Evolutionary conservation across 495 filamentous ascomycete genomes (phyloP).

Genomic region (Jackrogersella multiformis): DNA sequence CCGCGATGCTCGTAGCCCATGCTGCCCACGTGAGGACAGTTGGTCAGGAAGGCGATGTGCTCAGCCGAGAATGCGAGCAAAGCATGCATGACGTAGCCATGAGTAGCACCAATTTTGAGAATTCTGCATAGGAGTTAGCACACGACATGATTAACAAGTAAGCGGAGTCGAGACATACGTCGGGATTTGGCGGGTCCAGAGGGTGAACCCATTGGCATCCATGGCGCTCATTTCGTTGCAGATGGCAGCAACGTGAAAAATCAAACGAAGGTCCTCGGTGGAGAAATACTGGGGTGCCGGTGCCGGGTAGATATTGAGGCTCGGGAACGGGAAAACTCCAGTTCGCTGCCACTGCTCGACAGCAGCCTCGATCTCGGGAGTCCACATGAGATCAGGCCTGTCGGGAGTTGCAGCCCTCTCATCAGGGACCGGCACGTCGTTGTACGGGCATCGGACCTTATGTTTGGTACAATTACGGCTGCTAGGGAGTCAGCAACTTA

Average conservation of each 20-base stretch:
- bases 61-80: slow-evolving; percentile 90
- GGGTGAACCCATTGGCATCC: slow-evolving; percentile 79
- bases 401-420: slow-evolving; percentile 72
- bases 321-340: slow-evolving; percentile 86
- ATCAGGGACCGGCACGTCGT: slow-evolving; percentile 76
- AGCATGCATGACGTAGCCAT: slow-evolving; percentile 92
- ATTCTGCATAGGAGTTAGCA: slow-evolving; percentile 68
- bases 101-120: slow-evolving; percentile 79
- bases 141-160: background rate
- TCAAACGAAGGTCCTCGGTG: slow-evolving; percentile 80
- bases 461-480: slow-evolving; percentile 99
- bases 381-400: slow-evolving; percentile 82
- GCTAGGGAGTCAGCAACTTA: slow-evolving; percentile 44
- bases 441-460: slow-evolving; percentile 97
- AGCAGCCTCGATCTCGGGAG: slow-evolving; percentile 78
- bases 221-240: slow-evolving; percentile 81
- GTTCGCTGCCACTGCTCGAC: slow-evolving; percentile 86
- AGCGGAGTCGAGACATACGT: slow-evolving; percentile 67
- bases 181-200: slow-evolving; percentile 93
- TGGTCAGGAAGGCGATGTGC: slow-evolving; percentile 86
- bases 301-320: slow-evolving; percentile 74
- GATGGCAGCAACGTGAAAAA: slow-evolving; percentile 89
- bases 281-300: slow-evolving; percentile 73
- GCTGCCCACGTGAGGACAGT: slow-evolving; percentile 81
- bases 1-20: slow-evolving; percentile 88